Percentiles rank a stretch among this genome's conserved stretches.
Evolutionary conservation across 805 yeast species (phyloP).

Genomic region (Saccharomycopsis babjevae): DNA sequence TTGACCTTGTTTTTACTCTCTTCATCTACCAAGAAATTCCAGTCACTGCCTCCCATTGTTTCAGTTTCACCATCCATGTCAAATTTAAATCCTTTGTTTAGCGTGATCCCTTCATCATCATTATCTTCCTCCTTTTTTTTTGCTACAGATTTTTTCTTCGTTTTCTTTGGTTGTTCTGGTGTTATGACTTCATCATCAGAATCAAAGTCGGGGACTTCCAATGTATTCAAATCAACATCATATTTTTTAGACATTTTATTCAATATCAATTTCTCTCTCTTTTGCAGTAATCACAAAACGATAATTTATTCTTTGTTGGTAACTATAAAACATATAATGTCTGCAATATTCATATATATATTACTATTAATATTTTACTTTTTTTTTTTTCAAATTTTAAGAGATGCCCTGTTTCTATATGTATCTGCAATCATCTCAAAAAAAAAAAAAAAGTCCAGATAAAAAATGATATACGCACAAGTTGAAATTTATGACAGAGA

Average conservation of each 20-base stretch:
- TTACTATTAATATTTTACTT: not conserved
- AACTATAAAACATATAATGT: too few species aligned
- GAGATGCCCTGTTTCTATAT: not conserved
- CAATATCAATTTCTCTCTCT: not conserved
- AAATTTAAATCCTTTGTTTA: constrained; percentile 70
- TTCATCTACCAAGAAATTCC: constrained; percentile 66
- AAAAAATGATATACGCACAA: too few species aligned
- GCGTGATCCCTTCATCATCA: constrained; percentile 29
- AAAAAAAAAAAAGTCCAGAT: not conserved
- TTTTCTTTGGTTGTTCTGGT: constrained; percentile 17
- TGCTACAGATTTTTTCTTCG: constrained; percentile 11
- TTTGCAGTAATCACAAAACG: too few species aligned
- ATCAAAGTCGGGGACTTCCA: constrained; percentile 44
- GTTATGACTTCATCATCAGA: constrained; percentile 32
- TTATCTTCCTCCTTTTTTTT: constrained; percentile 20
- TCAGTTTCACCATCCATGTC: constrained; percentile 44
- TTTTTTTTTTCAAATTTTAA: not conserved
- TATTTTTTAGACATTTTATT: constrained; percentile 1
- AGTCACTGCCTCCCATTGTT: constrained; percentile 48
- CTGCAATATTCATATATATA: too few species aligned
- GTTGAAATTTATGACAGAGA: not conserved
- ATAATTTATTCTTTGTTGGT: too few species aligned
- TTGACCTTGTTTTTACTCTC: constrained; percentile 17
- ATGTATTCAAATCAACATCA: constrained; percentile 21
- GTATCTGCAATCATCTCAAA: not conserved